A percentile compares a stretch with the other conserved stretches of the same genome.
These are phyloP conservation scores for Spiraea crenata DNA, from an alignment of 331 rosid species.

Conservation along the genomic window DNA sequence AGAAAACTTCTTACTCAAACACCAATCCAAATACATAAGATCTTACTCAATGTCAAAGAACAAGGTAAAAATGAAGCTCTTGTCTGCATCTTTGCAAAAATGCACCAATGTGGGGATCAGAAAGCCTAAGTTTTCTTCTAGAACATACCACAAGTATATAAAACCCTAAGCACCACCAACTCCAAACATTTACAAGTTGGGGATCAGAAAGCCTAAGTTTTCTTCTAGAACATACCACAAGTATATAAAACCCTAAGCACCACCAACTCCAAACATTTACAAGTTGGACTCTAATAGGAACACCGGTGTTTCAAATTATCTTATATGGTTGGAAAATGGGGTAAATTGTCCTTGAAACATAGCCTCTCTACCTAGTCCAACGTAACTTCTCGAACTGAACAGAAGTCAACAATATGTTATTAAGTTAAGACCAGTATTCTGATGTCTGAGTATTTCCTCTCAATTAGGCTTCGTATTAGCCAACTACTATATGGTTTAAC, in stretches of 20 bases:
- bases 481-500: not conserved
- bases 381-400: not conserved
- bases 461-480: not conserved
- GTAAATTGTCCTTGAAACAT: not conserved
- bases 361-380: not conserved
- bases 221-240: too few relatives aligned
- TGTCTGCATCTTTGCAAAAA: not conserved
- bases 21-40: not conserved
- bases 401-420: conserved; percentile 3
- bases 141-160: too few relatives aligned
- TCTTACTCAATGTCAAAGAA: not conserved
- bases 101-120: too few relatives aligned
- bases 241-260: not conserved
- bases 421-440: not conserved
- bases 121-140: too few relatives aligned
- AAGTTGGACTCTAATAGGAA: not conserved
- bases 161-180: not conserved
- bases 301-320: not conserved
- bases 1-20: not conserved
- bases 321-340: not conserved
- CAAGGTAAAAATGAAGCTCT: not conserved
- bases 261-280: not conserved
- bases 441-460: not conserved
- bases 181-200: not conserved
- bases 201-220: too few relatives aligned